phyloP scores from a whole-genome alignment of 306 rosid species.

The Vigna unguiculata region DNA sequence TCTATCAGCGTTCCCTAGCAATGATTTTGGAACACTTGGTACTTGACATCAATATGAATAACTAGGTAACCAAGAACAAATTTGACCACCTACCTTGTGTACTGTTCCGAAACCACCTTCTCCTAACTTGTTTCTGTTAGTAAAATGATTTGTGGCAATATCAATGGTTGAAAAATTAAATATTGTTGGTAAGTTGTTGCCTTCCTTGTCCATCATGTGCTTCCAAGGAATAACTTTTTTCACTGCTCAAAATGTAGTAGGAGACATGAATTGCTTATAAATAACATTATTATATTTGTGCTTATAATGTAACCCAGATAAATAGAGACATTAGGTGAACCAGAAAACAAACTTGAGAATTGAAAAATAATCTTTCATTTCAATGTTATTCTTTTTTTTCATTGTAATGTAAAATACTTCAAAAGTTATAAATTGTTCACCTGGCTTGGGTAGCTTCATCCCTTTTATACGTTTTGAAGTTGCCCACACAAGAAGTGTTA shows the following conservation, averaged over 20 bases:
- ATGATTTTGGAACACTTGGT: neutral
- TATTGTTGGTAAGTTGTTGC: neutral
- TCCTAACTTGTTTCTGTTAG: neutral
- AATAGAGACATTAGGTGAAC: neutral
- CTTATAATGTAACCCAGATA: neutral
- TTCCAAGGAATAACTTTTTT: neutral
- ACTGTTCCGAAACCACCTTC: neutral
- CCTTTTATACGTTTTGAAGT: neutral
- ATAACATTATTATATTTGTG: neutral
- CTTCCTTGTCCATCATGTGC: neutral
- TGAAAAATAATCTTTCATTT: neutral
- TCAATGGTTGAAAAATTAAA: conserved; percentile 5
- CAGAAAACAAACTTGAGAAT: neutral
- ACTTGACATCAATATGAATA: neutral
- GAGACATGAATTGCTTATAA: neutral
- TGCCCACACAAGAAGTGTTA: neutral
- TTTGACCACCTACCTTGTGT: neutral
- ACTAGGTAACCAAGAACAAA: neutral
- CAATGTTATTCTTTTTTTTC: neutral
- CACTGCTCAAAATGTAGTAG: neutral
- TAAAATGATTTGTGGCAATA: conserved; percentile 11
- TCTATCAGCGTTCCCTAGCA: neutral
- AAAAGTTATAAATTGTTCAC: neutral
- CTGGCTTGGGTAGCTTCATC: neutral
- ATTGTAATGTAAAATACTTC: neutral